Evolutionary conservation across 2,329 filamentous ascomycete species (phyloP), one percentile per base, ranked within the genome.

Genomic region (Rachicladosporium sp.): DNA sequence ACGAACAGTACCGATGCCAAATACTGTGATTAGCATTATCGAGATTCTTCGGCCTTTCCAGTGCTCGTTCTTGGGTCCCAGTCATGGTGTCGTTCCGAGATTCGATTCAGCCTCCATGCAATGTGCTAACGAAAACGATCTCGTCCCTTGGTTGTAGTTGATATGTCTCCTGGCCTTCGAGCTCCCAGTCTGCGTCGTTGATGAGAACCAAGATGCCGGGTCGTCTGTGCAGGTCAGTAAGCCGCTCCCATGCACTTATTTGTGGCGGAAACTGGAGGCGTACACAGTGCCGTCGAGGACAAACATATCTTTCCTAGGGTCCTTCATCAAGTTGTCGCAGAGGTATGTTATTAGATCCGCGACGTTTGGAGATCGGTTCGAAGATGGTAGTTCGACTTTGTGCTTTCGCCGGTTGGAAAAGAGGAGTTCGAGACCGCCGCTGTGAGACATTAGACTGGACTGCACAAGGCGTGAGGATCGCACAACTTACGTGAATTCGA

Each of bases 141-240:
- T 83, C 89, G 66, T 98, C 91, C 43, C 78, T 74, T 45, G 69
- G 63, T 63, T 89, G 78, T 42, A 98, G 65, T 62, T 87, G 80
- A 58, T 96, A 96, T 49, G 78, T 73, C 57, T 91, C 87, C 63
- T 96, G 89, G 11, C 88, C 91, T 63, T 96, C 91, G 9, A 98
- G 74, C 62, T 96, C 91, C 91, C 91, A 98, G 61, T 98, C 91
- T 19, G 87, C 85, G 53, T 98, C 91, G 58, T 98, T 98, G 61
- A 98, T 93, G 42, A 98, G 71, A 21, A 95, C 89, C 33, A 98
- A 74, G 59, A 98, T 94, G 2, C 91, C 91, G 4, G 91, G 91
- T 38, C 91, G 87, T 44, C 89, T 96, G 41, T 8, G n/a, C n/a
- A 11, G 11, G 31, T 33, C 11, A 33, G 31, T 33, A 12, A 11